A percentile compares a stretch with the other conserved stretches of the same genome.
Conservation (phyloP, 371 early-diverging fungal species). For the Syncephalastrum sp. region DNA sequence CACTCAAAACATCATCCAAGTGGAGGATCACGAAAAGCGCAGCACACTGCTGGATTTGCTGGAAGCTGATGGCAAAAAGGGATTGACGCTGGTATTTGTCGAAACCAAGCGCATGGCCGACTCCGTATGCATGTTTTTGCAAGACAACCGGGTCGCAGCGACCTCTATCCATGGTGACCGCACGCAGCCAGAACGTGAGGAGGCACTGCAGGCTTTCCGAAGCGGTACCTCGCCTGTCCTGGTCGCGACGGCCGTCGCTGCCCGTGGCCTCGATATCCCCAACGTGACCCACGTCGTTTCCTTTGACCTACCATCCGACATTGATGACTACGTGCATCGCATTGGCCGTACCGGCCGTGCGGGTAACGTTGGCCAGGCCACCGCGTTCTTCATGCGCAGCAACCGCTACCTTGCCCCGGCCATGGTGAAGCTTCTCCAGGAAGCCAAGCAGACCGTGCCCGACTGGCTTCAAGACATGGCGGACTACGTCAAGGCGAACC, state of each 20-base stretch:
- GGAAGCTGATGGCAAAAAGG: conserved; percentile 52
- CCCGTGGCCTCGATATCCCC: conserved; percentile 96
- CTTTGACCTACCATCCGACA: conserved; percentile 91
- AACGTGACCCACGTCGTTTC: conserved; percentile 91
- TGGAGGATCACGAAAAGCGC: conserved; percentile 77
- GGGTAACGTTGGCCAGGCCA: conserved; percentile 89
- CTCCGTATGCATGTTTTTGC: conserved; percentile 75
- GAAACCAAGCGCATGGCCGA: conserved; percentile 99
- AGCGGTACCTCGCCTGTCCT: conserved; percentile 88
- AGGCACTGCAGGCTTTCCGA: conserved; percentile 86
- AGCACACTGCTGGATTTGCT: conserved; percentile 79
- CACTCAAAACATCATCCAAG: conserved; percentile 73
- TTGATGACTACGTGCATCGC: conserved; percentile 96
- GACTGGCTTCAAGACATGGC: conserved; percentile 61
- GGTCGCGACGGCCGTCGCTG: conserved; percentile 99
- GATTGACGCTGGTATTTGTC: conserved; percentile 94
- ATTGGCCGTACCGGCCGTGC: conserved; percentile 96
- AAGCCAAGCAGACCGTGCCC: conserved; percentile 53
- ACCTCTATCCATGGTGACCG: conserved; percentile 97
- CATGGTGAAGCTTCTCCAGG: conserved; percentile 73
- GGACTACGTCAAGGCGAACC: conserved; percentile 9
- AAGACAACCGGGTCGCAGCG: conserved; percentile 70
- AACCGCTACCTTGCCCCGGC: conserved; percentile 82
- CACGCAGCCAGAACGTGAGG: conserved; percentile 95
- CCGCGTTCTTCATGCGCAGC: conserved; percentile 93